Base-by-base conservation (phyloP, 371 early-diverging fungal genomes). In the Dichotomocladium elegans region DNA sequence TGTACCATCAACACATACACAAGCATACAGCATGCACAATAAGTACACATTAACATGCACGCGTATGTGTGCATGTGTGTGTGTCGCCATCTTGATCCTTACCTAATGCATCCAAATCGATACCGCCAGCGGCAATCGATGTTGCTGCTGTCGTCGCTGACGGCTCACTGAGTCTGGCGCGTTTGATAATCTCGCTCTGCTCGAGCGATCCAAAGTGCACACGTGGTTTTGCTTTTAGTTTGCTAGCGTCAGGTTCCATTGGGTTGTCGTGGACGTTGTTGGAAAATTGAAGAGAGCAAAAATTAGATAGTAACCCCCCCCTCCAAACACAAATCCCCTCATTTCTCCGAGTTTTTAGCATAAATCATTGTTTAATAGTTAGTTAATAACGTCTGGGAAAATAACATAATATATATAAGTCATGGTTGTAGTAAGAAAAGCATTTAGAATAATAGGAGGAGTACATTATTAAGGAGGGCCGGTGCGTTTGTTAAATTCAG, bases 171-270 rank as follows among this genome's bases (percentile, higher is more conserved):
- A 53, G 12, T 43, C 60, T 68, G n/a, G 58, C 30, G 34, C 63
- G 58, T 51, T 70, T 70, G 2, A 57, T 62, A 31, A 55, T 45
- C 11, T 69, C 75, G 27, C 64, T 64, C 14, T 66, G 69, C 51
- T 76, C 77, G 24, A 76, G 41, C 9, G 77, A 70, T 15, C 77
- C 77, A 27, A 76, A 76, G 60, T 76, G 67, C 17, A 76, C 63
- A 40, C 77, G 70, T 31, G 69, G 54, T 52, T 74, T 74, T 7
- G 64, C 62, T 28, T 56, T 56, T 28, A 64, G 41, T 57, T 64
- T 65, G 5, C 68, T 35, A 22, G 61, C 46, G 44, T 56, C 58
- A 11, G 57, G 28, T 14, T 37, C 37, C 37, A 37, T 37, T 11
- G 15, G n/a, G 37, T 21, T 37, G 37, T 10, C 14, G 37, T 37